Evolutionary conservation across 2,329 filamentous ascomycete genomes (phyloP).

Genomic region (Madurella mycetomatis): DNA sequence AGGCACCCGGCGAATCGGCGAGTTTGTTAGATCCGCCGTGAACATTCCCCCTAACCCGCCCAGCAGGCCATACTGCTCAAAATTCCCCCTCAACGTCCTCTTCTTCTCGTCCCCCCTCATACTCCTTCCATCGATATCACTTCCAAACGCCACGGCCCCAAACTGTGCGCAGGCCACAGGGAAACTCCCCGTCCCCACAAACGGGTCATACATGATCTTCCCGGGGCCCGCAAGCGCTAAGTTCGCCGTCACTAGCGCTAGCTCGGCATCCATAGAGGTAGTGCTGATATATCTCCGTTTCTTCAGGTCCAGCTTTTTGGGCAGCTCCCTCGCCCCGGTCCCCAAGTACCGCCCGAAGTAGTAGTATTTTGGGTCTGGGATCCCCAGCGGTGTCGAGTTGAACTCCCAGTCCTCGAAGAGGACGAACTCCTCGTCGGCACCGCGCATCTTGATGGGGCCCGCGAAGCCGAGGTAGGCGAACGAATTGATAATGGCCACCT

Average conservation of each 20-base stretch:
- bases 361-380: constrained; percentile 54
- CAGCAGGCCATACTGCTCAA: constrained; percentile 72
- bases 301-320: constrained; percentile 80
- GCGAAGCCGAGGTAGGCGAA: constrained; percentile 75
- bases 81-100: constrained; percentile 63
- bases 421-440: constrained; percentile 69
- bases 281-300: constrained; percentile 91
- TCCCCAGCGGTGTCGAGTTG: constrained; percentile 43
- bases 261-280: constrained; percentile 94
- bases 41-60: constrained; percentile 70
- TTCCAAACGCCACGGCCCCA: constrained; percentile 76
- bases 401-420: constrained; percentile 78
- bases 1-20: constrained; percentile 57
- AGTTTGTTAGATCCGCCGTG: constrained; percentile 82
- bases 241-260: constrained; percentile 88
- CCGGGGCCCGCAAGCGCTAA: constrained; percentile 77
- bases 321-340: constrained; percentile 60
- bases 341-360: constrained; percentile 71
- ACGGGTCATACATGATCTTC: constrained; percentile 89
- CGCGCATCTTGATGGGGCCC: constrained; percentile 72
- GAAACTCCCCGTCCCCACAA: constrained; percentile 92
- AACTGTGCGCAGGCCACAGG: constrained; percentile 87
- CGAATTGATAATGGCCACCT: constrained; percentile 72
- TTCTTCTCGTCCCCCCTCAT: constrained; percentile 66
- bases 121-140: constrained; percentile 88